phyloP scores from a whole-genome alignment of 139 green algal species.

The Micromonas pusilla region DNA sequence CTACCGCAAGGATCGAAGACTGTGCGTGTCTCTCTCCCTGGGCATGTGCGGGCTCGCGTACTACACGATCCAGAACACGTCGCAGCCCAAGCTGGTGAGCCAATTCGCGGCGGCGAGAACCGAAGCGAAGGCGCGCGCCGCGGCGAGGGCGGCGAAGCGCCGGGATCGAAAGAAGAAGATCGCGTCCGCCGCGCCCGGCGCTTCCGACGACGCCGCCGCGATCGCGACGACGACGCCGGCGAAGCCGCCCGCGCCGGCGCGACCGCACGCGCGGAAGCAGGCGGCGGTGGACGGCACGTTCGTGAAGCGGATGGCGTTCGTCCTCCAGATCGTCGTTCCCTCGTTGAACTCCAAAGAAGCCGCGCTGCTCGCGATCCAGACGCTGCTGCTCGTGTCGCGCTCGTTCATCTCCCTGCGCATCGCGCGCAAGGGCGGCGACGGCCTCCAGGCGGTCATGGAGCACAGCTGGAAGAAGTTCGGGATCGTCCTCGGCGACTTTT shows the following conservation, averaged over 20 bases:
- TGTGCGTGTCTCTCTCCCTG: neutral
- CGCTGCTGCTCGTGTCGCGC: constrained; percentile 60
- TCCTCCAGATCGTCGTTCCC: constrained; percentile 72
- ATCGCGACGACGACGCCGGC: neutral
- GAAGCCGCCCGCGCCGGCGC: neutral
- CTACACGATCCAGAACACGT: neutral
- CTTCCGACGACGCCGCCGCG: neutral
- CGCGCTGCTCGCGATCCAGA: constrained; percentile 60
- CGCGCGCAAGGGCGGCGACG: constrained; percentile 57
- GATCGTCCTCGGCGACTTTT: constrained; percentile 52
- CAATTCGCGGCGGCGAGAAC: neutral
- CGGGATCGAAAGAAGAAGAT: neutral
- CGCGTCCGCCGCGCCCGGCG: neutral
- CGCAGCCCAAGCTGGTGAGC: neutral
- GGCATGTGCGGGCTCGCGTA: neutral
- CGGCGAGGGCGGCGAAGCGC: neutral
- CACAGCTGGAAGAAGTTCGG: neutral
- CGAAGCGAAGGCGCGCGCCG: neutral
- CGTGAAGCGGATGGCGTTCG: constrained; percentile 34
- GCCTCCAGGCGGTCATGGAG: constrained; percentile 33
- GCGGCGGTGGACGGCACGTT: constrained; percentile 43
- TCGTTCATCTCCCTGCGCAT: constrained; percentile 80
- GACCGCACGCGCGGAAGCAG: neutral
- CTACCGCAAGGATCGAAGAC: neutral
- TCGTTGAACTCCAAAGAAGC: constrained; percentile 53